phyloP scores from a whole-genome alignment of 108 stramenopile genomes.

The Hondaea fermentalgiana region DNA sequence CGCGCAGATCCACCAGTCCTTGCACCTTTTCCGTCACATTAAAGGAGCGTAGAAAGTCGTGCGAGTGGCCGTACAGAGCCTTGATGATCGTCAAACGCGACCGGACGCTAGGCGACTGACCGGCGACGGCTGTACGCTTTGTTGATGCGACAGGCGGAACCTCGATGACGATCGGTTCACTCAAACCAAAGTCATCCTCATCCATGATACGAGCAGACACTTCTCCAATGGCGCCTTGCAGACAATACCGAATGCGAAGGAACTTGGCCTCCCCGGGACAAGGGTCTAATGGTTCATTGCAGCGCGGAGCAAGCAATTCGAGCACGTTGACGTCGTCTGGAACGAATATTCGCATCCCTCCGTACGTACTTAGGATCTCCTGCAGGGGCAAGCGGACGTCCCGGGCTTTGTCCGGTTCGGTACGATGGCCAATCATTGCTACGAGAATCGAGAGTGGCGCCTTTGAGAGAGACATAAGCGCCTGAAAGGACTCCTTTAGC shows the following conservation, averaged over 20 bases:
- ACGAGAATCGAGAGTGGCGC: not conserved
- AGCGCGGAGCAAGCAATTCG: not conserved
- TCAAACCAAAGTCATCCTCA: not conserved
- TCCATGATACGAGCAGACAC: not conserved
- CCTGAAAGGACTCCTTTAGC: not conserved
- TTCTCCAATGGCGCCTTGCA: not conserved
- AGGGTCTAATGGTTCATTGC: not conserved
- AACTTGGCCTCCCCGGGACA: not conserved
- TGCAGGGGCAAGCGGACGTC: not conserved
- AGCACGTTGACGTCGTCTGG: not conserved
- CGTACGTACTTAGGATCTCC: not conserved
- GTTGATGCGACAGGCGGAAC: not conserved
- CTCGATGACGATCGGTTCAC: not conserved
- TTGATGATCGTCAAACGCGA: not conserved
- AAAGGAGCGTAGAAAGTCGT: not conserved
- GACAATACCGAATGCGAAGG: not conserved
- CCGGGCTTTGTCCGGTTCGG: not conserved
- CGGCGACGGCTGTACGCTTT: not conserved
- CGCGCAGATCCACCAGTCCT: not conserved
- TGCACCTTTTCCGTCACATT: conserved; percentile 8
- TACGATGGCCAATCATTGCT: not conserved
- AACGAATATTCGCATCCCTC: not conserved
- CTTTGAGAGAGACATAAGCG: not conserved
- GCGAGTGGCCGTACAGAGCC: not conserved
- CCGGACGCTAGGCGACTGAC: not conserved